Percentiles rank a stretch among this genome's conserved stretches.
Conservation (phyloP, 2,329 filamentous ascomycete genomes). For the Fusarium globosum region DNA sequence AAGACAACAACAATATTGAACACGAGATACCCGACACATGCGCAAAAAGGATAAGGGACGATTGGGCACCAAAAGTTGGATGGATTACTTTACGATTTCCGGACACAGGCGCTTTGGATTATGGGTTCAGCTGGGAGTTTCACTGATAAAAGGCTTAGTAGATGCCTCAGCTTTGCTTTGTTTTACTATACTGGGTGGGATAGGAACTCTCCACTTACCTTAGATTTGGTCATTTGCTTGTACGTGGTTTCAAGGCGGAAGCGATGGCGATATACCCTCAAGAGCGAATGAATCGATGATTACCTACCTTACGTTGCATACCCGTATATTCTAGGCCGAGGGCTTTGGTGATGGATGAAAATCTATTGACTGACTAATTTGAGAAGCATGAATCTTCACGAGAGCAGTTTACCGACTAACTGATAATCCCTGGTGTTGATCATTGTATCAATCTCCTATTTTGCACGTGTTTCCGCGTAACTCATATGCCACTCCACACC, state of each 20-base stretch:
- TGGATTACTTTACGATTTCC: conserved; percentile 1
- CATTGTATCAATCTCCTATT: background rate
- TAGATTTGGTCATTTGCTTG: conserved; percentile 23
- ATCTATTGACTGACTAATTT: background rate
- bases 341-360: background rate
- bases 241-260: conserved; percentile 14
- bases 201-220: conserved; percentile 20
- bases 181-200: conserved; percentile 13
- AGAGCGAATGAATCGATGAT: conserved; percentile 23
- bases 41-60: background rate
- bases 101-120: conserved; percentile 21
- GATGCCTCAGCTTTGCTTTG: background rate
- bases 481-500: conserved; percentile 21
- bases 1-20: conserved; percentile 1
- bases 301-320: background rate
- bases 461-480: conserved; percentile 33
- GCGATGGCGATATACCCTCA: conserved; percentile 29
- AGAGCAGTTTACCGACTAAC: background rate
- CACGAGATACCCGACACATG: conserved; percentile 20
- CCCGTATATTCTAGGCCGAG: background rate
- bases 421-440: background rate
- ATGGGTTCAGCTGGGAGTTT: conserved; percentile 9
- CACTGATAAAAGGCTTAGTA: conserved; percentile 1
- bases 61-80: conserved; percentile 8
- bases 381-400: background rate